These are phyloP conservation scores for Magnaporthales sp. DNA, from an alignment of 2,329 filamentous ascomycete genomes.

Conservation along the genomic window DNA sequence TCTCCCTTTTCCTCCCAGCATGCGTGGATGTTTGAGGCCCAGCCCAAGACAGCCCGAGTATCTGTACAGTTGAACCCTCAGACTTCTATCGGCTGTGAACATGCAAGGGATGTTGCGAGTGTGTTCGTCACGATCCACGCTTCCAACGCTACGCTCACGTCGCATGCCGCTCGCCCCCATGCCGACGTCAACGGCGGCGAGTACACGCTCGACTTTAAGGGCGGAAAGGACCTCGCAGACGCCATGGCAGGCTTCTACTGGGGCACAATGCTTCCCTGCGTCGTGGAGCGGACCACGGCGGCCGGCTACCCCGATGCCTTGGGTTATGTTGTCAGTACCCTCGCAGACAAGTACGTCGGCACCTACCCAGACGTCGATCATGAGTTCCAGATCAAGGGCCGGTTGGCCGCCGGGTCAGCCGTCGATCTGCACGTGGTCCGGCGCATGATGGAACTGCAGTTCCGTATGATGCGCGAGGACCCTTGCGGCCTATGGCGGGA, in stretches of 20 bases:
- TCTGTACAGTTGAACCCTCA: neutral
- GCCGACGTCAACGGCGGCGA: constrained; percentile 8
- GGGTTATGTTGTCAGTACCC: constrained; percentile 10
- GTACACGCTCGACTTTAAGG: constrained; percentile 7
- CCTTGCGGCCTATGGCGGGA: constrained; percentile 9
- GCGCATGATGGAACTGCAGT: constrained; percentile 10
- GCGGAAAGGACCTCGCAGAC: constrained; percentile 6
- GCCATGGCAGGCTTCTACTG: constrained; percentile 10
- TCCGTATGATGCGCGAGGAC: constrained; percentile 10
- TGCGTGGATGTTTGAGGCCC: constrained; percentile 3
- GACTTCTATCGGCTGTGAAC: neutral
- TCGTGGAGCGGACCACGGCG: constrained; percentile 9
- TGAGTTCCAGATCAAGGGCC: constrained; percentile 11
- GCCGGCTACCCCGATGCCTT: constrained; percentile 6
- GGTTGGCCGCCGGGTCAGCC: constrained; percentile 5
- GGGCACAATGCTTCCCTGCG: constrained; percentile 9
- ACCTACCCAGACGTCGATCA: constrained; percentile 11
- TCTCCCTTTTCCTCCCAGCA: neutral
- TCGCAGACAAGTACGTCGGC: constrained; percentile 10
- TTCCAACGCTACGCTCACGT: neutral
- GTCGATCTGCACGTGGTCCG: constrained; percentile 9
- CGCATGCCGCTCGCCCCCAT: constrained; percentile 7
- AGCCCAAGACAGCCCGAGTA: neutral
- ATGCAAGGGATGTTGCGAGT: neutral
- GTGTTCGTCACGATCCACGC: constrained; percentile 2